A percentile compares a stretch with the other conserved stretches of the same genome.
Conservation (phyloP, 2,329 filamentous ascomycete species). For the Trichoderma semiorbis region DNA sequence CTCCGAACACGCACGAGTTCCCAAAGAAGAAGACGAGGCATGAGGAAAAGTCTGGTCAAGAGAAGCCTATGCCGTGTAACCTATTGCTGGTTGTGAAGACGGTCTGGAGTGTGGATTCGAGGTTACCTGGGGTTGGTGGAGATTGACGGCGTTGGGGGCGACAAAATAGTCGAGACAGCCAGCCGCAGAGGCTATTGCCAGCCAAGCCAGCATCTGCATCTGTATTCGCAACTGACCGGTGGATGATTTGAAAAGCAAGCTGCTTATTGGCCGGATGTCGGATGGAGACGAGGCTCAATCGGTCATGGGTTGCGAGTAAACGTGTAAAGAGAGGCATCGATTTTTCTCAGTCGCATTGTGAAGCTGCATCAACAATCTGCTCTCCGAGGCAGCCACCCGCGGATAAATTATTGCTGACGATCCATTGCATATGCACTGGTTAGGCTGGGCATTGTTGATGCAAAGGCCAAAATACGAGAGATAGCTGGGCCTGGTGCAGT, state of each 20-base stretch:
- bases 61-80: not conserved
- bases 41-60: not conserved
- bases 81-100: not conserved
- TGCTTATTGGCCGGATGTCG: not conserved
- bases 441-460: not conserved
- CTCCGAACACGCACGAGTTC: not conserved
- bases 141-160: not conserved
- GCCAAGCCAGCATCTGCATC: not conserved
- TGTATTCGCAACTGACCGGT: not conserved
- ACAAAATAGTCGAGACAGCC: slow-evolving; percentile 2
- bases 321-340: not conserved
- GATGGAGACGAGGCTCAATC: not conserved
- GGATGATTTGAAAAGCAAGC: not conserved
- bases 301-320: not conserved
- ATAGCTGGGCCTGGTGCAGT: not conserved
- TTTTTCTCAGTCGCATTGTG: not conserved
- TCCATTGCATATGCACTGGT: not conserved
- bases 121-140: not conserved
- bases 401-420: slow-evolving; percentile 4
- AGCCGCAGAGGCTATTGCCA: not conserved
- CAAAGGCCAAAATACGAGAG: not conserved
- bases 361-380: not conserved
- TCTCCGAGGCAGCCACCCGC: slow-evolving; percentile 6
- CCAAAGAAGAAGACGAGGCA: not conserved
- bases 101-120: not conserved